These are phyloP conservation scores for Cladophialophora chaetospira DNA, from an alignment of 2,329 filamentous ascomycete genomes.

Conservation along the genomic window DNA sequence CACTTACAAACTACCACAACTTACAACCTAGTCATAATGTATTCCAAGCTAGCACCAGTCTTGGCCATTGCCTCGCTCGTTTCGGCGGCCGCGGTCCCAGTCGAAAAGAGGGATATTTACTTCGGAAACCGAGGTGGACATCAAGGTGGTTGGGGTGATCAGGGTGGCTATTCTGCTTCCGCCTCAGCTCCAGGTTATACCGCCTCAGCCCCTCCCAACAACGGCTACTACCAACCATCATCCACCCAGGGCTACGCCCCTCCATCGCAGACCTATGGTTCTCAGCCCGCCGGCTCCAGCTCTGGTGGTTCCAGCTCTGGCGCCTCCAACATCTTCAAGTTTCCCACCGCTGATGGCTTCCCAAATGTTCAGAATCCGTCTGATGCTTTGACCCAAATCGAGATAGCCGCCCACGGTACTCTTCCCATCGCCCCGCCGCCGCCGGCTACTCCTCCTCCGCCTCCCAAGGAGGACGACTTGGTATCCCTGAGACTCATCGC, in stretches of 20 bases:
- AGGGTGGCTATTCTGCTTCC: neutral
- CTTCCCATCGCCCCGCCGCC: constrained; percentile 62
- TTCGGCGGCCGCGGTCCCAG: constrained; percentile 21
- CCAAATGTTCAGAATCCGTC: constrained; percentile 57
- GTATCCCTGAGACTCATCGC: constrained; percentile 66
- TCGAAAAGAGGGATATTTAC: constrained; percentile 20
- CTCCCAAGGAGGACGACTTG: constrained; percentile 47
- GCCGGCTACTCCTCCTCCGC: constrained; percentile 53
- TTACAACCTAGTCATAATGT: constrained; percentile 20
- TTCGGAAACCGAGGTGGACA: constrained; percentile 13
- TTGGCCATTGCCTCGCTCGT: constrained; percentile 26
- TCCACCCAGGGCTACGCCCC: neutral
- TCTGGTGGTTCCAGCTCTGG: constrained; percentile 2
- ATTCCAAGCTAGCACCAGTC: constrained; percentile 19
- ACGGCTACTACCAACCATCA: constrained; percentile 13
- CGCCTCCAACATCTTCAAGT: constrained; percentile 26
- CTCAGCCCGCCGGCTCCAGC: neutral
- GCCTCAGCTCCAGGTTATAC: neutral
- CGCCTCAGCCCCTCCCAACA: neutral
- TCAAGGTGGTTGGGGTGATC: neutral
- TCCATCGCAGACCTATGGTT: neutral
- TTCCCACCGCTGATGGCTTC: constrained; percentile 53
- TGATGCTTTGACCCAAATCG: constrained; percentile 53
- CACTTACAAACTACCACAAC: neutral
- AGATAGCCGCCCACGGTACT: constrained; percentile 60